Percentiles rank a stretch among this genome's conserved stretches.
Evolutionary conservation across 495 filamentous ascomycete genomes (phyloP).

Genomic region (Hyaloscypha variabilis): DNA sequence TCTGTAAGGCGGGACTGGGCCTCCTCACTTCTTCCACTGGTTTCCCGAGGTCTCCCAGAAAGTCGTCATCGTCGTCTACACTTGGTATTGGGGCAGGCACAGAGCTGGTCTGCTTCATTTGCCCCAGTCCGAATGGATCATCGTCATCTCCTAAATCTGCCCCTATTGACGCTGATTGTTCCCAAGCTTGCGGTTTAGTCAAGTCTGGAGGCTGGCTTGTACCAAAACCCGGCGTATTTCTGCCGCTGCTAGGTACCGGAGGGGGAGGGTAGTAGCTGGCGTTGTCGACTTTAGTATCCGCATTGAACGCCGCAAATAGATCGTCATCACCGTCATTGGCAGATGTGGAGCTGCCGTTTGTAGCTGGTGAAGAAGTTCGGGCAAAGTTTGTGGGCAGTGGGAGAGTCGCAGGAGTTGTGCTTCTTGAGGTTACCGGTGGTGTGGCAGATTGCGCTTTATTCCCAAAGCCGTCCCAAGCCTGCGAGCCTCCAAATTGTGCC

Average conservation of each 20-base stretch:
- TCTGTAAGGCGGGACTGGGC: conserved; percentile 35
- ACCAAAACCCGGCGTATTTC: conserved; percentile 41
- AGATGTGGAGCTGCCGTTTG: conserved; percentile 27
- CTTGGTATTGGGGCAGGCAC: conserved; percentile 36
- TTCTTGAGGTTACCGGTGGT: conserved; percentile 25
- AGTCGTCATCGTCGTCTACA: conserved; percentile 69
- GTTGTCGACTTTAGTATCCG: conserved; percentile 61
- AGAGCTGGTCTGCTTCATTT: conserved; percentile 53
- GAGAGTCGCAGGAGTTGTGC: conserved; percentile 26
- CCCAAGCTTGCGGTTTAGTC: conserved; percentile 43
- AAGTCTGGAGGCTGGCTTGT: conserved; percentile 33
- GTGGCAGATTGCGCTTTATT: conserved; percentile 29
- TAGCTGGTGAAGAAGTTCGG: conserved; percentile 27
- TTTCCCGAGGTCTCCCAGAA: conserved; percentile 82
- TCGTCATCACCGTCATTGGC: conserved; percentile 49
- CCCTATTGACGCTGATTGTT: conserved; percentile 26
- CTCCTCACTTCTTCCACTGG: conserved; percentile 77
- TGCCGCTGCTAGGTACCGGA: conserved; percentile 45
- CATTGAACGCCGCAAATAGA: conserved; percentile 63
- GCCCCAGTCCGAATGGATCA: conserved; percentile 86
- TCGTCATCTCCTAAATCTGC: conserved; percentile 54
- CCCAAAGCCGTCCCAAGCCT: conserved; percentile 74
- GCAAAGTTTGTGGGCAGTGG: conserved; percentile 27
- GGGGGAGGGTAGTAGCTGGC: conserved; percentile 62
- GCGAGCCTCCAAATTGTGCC: conserved; percentile 69